Base-by-base conservation (phyloP, 1,284 basidiomycete genomes). In the Filobasidium uniguttulatum region DNA sequence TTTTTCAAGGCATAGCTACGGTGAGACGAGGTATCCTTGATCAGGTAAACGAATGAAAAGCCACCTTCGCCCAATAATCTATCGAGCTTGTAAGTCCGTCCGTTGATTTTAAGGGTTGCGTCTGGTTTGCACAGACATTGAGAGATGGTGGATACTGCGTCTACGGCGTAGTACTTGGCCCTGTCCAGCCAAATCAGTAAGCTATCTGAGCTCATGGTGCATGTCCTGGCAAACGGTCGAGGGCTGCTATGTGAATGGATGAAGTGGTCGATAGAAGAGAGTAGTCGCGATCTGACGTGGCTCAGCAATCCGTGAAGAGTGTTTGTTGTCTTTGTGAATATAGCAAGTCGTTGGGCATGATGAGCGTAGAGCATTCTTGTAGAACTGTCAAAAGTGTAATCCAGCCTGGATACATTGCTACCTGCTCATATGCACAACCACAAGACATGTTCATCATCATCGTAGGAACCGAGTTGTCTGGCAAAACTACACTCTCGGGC, bases 1-100 rank as follows among this genome's bases (percentile, higher is more conserved):
- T 93, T 94, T 73, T 96, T 96, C 55, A 96, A 72, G 0, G 90
- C 90, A 60, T 91, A 94, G 72, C 85, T 77, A 55, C 87, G 77
- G 76, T 87, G 69, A 1, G 65, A 64, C 8, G 59, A 64, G 12
- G 56, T 54, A 55, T 91, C 87, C 60, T 84, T 81, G n/a, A 84
- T 85, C 30, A 90, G 76, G 66, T 90, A 90, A 17, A 96, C 90
- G 64, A 91, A 94, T 14, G 85, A 88, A 74, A 94, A 94, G 2
- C 86, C 90, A 35, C 90, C 90, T 70, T 96, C 90, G 38, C 90
- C 90, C 3, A 96, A 77, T 14, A 93, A 80, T 58, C 83, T 85
- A 46, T 90, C 71, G 44, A 96, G 85, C 60, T 85, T 83, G 72
- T 89, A 94, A 44, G 82, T 85, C 60, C 90, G 77, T 25, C 90